Conservation (phyloP, 768 basidiomycete genomes). For the Dioszegia aurantiaca region DNA sequence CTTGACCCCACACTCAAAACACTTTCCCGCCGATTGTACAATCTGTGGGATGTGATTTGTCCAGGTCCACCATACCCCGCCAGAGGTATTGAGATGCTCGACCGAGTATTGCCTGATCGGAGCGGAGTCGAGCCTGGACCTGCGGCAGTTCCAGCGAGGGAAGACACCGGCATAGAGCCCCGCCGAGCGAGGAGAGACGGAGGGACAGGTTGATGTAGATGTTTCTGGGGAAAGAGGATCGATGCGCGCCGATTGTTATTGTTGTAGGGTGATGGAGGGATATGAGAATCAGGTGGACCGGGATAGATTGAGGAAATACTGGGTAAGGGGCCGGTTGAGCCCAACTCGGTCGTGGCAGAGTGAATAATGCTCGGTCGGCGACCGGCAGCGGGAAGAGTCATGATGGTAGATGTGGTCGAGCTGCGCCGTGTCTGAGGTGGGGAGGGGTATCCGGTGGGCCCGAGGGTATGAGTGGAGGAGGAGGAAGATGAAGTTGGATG, state of each 20-base stretch:
- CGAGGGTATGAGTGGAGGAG: neutral
- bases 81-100: conserved; percentile 2
- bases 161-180: conserved; percentile 26
- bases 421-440: conserved; percentile 30
- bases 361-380: conserved; percentile 35
- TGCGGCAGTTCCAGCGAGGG: conserved; percentile 22
- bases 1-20: conserved; percentile 18
- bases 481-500: conserved; percentile 2
- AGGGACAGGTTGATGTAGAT: conserved; percentile 29
- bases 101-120: neutral
- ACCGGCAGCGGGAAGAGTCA: conserved; percentile 30
- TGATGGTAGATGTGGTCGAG: conserved; percentile 34
- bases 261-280: conserved; percentile 1
- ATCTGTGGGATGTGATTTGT: conserved; percentile 18
- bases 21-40: conserved; percentile 33
- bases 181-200: conserved; percentile 34
- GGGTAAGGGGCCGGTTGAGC: neutral
- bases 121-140: neutral
- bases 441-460: conserved; percentile 1
- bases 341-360: conserved; percentile 22
- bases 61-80: conserved; percentile 9
- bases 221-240: conserved; percentile 31
- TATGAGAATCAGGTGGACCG: neutral
- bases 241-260: conserved; percentile 21
- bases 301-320: conserved; percentile 1